These are phyloP conservation scores for Fraxinus pennsylvanica DNA, from an alignment of 257 asterid species.

Conservation along the genomic window DNA sequence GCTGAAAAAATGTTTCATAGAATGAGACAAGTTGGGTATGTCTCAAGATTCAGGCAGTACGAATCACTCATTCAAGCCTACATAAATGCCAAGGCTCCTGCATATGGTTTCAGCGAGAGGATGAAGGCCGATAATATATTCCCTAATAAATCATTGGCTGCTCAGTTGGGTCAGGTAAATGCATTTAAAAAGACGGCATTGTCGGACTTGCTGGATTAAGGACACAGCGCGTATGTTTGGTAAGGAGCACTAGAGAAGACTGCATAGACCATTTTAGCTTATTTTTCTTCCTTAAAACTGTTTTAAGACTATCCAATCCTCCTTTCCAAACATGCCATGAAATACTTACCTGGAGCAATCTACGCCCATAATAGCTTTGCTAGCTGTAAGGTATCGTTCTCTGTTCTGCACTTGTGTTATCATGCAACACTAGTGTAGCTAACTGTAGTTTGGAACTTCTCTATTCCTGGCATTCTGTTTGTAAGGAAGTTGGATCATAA, in stretches of 20 bases:
- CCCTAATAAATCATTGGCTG: conserved; percentile 45
- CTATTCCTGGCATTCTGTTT: neutral
- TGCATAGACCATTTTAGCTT: neutral
- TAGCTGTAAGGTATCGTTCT: neutral
- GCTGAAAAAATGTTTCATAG: conserved; percentile 63
- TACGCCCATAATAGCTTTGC: neutral
- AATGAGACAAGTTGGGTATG: conserved; percentile 58
- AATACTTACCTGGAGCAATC: neutral
- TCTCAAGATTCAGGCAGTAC: conserved; percentile 36
- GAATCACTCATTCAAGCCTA: conserved; percentile 60
- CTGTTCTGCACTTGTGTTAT: neutral
- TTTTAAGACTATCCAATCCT: neutral
- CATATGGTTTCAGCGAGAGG: conserved; percentile 63
- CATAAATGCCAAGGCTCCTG: conserved; percentile 60
- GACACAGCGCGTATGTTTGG: neutral
- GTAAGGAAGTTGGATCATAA: neutral
- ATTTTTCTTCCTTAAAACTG: neutral
- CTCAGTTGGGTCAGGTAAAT: conserved; percentile 45
- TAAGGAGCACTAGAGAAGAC: neutral
- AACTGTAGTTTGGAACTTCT: neutral
- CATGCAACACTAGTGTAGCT: neutral
- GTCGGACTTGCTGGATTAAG: conserved; percentile 55
- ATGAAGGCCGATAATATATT: conserved; percentile 60
- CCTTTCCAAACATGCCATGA: neutral
- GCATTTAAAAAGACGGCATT: conserved; percentile 44